These are phyloP conservation scores for Paramecium octaurelia DNA, from an alignment of 73 alveolate genomes.

Conservation along the genomic window DNA sequence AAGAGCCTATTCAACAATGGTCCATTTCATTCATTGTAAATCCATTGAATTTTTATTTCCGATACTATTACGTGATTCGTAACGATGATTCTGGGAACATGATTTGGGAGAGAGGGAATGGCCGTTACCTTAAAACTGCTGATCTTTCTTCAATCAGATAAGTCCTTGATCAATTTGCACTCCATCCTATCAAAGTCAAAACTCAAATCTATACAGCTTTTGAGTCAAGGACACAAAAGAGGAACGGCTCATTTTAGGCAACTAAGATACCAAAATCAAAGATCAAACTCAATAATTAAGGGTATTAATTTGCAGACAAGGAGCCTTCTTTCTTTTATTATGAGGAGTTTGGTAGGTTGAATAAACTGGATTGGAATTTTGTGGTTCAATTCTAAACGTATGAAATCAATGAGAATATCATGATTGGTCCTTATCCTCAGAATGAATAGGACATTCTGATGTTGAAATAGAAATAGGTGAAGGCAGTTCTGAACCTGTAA, in stretches of 20 bases:
- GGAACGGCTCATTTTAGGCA: neutral
- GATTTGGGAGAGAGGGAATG: slow-evolving; percentile 49
- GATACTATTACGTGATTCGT: slow-evolving; percentile 36
- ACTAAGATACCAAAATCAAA: neutral
- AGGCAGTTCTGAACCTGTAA: neutral
- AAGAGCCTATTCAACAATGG: slow-evolving; percentile 18
- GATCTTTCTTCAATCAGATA: slow-evolving; percentile 2
- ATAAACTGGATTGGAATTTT: slow-evolving; percentile 30
- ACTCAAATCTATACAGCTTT: neutral
- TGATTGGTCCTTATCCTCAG: slow-evolving; percentile 35
- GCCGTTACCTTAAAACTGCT: neutral
- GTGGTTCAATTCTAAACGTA: neutral
- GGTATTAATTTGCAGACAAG: neutral
- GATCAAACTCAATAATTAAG: neutral
- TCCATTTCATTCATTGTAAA: neutral
- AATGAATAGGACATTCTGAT: slow-evolving; percentile 7
- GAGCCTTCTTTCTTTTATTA: neutral
- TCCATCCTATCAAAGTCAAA: neutral
- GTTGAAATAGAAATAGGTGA: neutral
- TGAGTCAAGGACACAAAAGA: neutral
- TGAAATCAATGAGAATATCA: neutral
- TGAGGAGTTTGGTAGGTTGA: slow-evolving; percentile 3
- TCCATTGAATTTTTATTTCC: neutral
- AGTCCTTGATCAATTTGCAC: neutral
- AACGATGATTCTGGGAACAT: neutral